Base-by-base conservation (phyloP, 495 filamentous ascomycete genomes). In the Rostrohypoxylon terebratum region DNA sequence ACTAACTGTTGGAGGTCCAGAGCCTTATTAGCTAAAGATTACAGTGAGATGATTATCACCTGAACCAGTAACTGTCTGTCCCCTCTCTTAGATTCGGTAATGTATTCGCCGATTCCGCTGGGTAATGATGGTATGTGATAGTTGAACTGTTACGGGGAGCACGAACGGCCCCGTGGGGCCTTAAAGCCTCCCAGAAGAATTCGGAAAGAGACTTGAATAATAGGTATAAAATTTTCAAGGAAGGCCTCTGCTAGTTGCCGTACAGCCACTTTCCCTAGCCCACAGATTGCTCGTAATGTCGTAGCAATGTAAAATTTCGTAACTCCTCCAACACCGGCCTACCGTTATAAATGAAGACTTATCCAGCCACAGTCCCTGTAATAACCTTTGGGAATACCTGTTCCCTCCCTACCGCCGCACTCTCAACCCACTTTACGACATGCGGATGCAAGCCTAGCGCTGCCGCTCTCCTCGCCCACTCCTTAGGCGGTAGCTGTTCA, bases 391-490 rank as follows among this genome's bases (percentile, higher is more conserved):
- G 42, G 4, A 45, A 45, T 1, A 45, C n/a, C 42, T 45, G 42
- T 9, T 45, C 42, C n/a, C 42, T 3, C n/a, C 16, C 3, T 45
- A 20, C n/a, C 42, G 42, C 42, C 3, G 42, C 42, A 6, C 42
- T 45, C 42, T 45, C 42, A 45, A 45, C 42, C 42, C 42, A 45
- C 42, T 45, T 45, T n/a, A 45, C n/a, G 7, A 45, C 42, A 45
- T 45, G 42, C n/a, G 42, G 42, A 45, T 45, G 42, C 42, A 45
- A 45, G 42, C 42, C 42, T n/a, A 45, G 42, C 42, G 18, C 42
- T 4, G 3, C n/a, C 42, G 42, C 42, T 9, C 42, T 45, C 42
- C 8, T 45, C 42, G 42, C 42, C 42, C 42, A 45, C n/a, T 45
- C 42, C 14, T 1, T 6, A 1, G 42, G 42, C 3, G 42, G 42